Base-by-base conservation (phyloP, 441 rosid genomes). In the Mallotus repandus region DNA sequence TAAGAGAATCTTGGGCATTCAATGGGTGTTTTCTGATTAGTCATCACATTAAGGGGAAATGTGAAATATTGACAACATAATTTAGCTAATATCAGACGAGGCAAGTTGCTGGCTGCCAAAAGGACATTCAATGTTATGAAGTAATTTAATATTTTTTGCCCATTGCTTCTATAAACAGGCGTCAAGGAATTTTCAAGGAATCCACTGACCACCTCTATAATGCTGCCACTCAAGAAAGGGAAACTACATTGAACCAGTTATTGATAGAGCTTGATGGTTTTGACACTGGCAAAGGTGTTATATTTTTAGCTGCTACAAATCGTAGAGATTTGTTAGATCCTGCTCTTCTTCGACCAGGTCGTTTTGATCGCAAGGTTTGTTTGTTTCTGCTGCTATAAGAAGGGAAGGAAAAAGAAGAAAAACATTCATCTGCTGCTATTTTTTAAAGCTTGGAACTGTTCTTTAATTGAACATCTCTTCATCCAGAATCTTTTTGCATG, bases 231-330 rank as follows among this genome's bases (percentile, higher is more conserved):
- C 97, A 92, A 79, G 97, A 94, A 83, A 89, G 97, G 81, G 98
- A 94, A 88, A 94, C 98, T 43, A 91, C 98, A 50, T 83, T 94
- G 88, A 94, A 94, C 81, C 98, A 94, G 87, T 89, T 94, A 55
- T 86, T 92, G 77, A 94, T 94, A 78, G 98, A 92, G 86, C 98
- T 94, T 76, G 98, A 94, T 85, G 98, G 98, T 63, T 94, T 94
- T 83, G 98, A 94, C 80, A 94, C 97, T 15, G 98, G 98, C 62
- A 94, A 94, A 88, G 98, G 98, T 78, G 98, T 94, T 71, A 94
- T 94, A 82, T 94, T 94, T 81, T 82, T 94, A 84, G 97, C 81
- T 84, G 98, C 98, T 76, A 92, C 98, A 74, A 94, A 92, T 79
- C 97, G 97, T 43, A 84, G 93, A 88, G 97, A 94, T 73, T 80